Evolutionary conservation across 2,329 filamentous ascomycete species (phyloP).

Genomic region (Diaporthe sp.): DNA sequence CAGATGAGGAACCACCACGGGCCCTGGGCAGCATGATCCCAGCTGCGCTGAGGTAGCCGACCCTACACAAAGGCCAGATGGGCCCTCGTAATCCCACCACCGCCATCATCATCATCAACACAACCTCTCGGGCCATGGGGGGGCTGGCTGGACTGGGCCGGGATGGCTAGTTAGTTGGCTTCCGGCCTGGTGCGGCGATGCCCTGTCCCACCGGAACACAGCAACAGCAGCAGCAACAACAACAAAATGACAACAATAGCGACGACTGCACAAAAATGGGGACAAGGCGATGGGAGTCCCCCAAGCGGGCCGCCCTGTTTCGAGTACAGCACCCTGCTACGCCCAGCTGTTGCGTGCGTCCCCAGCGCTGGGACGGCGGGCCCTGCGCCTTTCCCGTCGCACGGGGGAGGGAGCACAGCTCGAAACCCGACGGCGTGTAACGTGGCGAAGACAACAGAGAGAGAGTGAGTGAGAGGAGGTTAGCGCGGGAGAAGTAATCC

Average conservation of each 20-base stretch:
- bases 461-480: too few species aligned
- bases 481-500: too few species aligned
- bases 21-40: neutral
- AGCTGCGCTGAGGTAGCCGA: slow-evolving; percentile 1
- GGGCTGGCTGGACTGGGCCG: neutral
- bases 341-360: slow-evolving; percentile 27
- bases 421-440: slow-evolving; percentile 40
- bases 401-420: slow-evolving; percentile 32
- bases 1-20: slow-evolving; percentile 11
- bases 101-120: neutral
- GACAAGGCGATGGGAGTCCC: slow-evolving; percentile 13
- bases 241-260: neutral
- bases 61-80: slow-evolving; percentile 1
- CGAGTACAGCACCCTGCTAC: slow-evolving; percentile 39
- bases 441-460: slow-evolving; percentile 8
- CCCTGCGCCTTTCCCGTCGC: slow-evolving; percentile 31
- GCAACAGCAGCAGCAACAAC: neutral
- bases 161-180: neutral
- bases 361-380: slow-evolving; percentile 20
- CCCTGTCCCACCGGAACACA: slow-evolving; percentile 33
- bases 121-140: neutral
- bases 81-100: neutral
- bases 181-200: neutral
- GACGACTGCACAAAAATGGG: neutral
- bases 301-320: slow-evolving; percentile 35